Evolutionary conservation across 179 eudicot species (phyloP), one percentile per base, ranked within the genome.

Genomic region (Sideroxylon spinosum): DNA sequence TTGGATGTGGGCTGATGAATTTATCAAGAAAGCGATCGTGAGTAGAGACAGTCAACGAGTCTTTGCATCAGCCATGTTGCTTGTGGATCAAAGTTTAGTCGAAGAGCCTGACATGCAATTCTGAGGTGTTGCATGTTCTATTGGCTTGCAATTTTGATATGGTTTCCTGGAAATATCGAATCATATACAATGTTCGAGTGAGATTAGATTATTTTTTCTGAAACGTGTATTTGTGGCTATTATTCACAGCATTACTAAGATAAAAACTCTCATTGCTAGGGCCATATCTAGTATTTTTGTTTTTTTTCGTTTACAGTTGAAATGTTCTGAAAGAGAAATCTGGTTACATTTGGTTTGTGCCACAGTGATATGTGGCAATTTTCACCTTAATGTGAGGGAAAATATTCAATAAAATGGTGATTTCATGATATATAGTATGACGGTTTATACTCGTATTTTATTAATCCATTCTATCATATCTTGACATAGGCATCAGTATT

Each of bases 1-100:
- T 93, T 7, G 99, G 99, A 23, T 88, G 92, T 83, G 98, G 97
- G 55, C 74, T 95, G 73, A 91, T 80, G 78, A 95, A 95, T 78
- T 83, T 93, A n/a, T 89, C 95, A 1, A 86, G 99, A 79, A 95
- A 93, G 84, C 53, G 84, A 52, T 91, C 98, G 2, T 95, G 82
- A 90, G 4, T 3, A 66, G 25, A 22, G 56, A 56, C 76, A 26
- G 22, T 53, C 28, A 3, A 65, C 4, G 62, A 44, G 23, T 22
- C 4, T 32, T 59, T 14, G 11, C 37, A 4, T 13, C 19, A 44
- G 55, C 44, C 13, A 13, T 7, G 37, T 37, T n/a, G 57, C 29
- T 74, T 59, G 48, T 19, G 28, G 9, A 23, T 32, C 59, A 7
- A 32, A 29, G 12, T 74, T 11, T 56, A 17, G 16, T 32, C 14